A percentile compares a stretch with the other conserved stretches of the same genome.
Evolutionary conservation across 2,329 filamentous ascomycete genomes (phyloP).

Genomic region (Whalleya microplaca): DNA sequence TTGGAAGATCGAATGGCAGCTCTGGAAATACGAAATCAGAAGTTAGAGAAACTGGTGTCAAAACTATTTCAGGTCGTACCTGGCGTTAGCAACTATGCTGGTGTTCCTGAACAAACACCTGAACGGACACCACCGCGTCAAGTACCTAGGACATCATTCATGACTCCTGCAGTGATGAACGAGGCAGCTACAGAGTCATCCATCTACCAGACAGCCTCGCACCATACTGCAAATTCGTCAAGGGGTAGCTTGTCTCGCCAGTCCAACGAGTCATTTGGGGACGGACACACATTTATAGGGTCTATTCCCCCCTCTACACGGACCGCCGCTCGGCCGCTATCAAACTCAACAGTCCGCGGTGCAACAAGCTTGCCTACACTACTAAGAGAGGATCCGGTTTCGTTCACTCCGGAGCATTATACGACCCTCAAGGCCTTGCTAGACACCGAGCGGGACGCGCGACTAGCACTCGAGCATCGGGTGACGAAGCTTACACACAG

Average conservation of each 20-base stretch:
- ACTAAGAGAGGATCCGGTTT: constrained; percentile 36
- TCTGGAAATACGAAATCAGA: constrained; percentile 56
- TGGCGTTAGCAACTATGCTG: constrained; percentile 41
- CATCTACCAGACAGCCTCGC: constrained; percentile 34
- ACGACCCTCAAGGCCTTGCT: constrained; percentile 55
- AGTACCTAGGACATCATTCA: constrained; percentile 29
- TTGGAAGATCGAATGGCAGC: constrained; percentile 56
- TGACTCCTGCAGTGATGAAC: constrained; percentile 31
- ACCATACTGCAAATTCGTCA: constrained; percentile 32
- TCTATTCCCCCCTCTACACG: constrained; percentile 38
- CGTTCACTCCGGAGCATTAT: constrained; percentile 51
- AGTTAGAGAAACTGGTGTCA: constrained; percentile 56
- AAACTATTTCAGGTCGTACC: constrained; percentile 53
- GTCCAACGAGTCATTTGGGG: constrained; percentile 52
- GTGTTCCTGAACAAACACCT: constrained; percentile 34
- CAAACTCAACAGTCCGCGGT: constrained; percentile 53
- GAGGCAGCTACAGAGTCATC: constrained; percentile 37
- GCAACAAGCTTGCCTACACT: constrained; percentile 49
- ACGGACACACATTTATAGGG: constrained; percentile 50
- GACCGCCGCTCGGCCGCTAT: constrained; percentile 43
- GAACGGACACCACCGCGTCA: no score
- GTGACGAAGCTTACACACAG: constrained; percentile 57
- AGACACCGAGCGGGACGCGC: constrained; percentile 59
- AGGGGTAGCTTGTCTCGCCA: constrained; percentile 43
- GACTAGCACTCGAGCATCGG: constrained; percentile 59